A percentile compares a stretch with the other conserved stretches of the same genome.
phyloP scores from a whole-genome alignment of 2,329 filamentous ascomycete species.

The Teratosphaeria zuluensis region DNA sequence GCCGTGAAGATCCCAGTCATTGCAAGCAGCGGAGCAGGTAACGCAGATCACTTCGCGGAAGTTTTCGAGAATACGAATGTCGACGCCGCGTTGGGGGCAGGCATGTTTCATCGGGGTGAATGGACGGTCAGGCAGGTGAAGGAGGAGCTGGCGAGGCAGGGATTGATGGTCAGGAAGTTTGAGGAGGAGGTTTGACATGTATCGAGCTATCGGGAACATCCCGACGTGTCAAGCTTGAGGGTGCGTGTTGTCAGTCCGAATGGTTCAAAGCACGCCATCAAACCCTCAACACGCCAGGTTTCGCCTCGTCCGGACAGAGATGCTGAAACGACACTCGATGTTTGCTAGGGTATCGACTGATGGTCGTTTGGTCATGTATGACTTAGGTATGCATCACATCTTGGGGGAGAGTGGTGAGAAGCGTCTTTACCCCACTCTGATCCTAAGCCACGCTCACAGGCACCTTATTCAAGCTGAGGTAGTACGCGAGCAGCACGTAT shows the following conservation, averaged over 20 bases:
- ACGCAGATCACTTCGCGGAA: constrained; percentile 78
- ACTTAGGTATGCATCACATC: too few species aligned
- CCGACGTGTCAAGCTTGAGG: not conserved
- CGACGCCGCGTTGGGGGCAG: constrained; percentile 87
- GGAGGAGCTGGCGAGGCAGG: constrained; percentile 61
- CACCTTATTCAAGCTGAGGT: too few species aligned
- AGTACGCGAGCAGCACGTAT: too few species aligned
- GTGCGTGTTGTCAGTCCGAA: too few species aligned
- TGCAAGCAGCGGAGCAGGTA: constrained; percentile 83
- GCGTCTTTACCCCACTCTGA: too few species aligned
- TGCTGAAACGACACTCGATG: too few species aligned
- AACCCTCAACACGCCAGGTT: too few species aligned
- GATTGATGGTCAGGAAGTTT: constrained; percentile 68
- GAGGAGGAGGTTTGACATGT: constrained; percentile 44
- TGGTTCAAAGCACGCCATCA: not conserved
- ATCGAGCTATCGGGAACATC: not conserved
- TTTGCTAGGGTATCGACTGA: too few species aligned
- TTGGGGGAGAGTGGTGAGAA: too few species aligned
- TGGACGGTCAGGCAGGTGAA: constrained; percentile 95
- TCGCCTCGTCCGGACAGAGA: too few species aligned
- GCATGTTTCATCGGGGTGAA: constrained; percentile 95
- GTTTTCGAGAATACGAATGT: constrained; percentile 79
- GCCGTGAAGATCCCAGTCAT: constrained; percentile 88
- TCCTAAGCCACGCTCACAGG: too few species aligned
- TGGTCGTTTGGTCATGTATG: too few species aligned